A percentile compares a stretch with the other conserved stretches of the same genome.
These are phyloP conservation scores for Trichoderma gracile DNA, from an alignment of 2,329 filamentous ascomycete genomes.

Conservation along the genomic window DNA sequence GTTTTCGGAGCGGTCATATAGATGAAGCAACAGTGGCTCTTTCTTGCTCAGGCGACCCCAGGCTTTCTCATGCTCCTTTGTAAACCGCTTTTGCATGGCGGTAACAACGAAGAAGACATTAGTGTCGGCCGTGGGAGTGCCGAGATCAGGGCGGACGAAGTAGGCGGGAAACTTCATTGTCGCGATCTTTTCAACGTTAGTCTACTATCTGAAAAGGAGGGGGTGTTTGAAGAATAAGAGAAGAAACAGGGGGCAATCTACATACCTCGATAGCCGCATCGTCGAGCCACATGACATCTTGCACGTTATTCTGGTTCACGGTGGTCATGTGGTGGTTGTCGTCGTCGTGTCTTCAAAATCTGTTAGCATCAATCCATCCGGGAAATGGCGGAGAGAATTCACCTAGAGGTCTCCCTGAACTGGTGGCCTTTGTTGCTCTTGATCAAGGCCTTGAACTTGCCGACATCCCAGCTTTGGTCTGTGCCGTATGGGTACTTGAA, in stretches of 20 bases:
- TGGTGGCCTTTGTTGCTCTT: background rate
- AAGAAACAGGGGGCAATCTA: background rate
- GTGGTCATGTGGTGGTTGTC: conserved; percentile 22
- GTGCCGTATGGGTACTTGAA: background rate
- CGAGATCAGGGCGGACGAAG: background rate
- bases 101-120: background rate
- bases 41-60: conserved; percentile 5
- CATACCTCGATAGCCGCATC: background rate
- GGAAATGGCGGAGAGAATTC: background rate
- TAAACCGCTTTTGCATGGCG: background rate
- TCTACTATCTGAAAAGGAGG: background rate
- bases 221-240: background rate
- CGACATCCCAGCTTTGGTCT: background rate
- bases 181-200: background rate
- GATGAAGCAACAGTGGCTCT: background rate
- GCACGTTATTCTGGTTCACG: conserved; percentile 13
- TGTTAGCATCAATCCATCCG: background rate
- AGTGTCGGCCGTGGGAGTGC: background rate
- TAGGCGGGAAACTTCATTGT: conserved; percentile 12
- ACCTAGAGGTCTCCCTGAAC: background rate
- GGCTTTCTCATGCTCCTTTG: background rate
- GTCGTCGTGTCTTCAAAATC: background rate
- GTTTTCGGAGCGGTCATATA: background rate
- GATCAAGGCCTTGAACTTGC: background rate
- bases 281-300: conserved; percentile 25